Percentiles rank a stretch among this genome's conserved stretches.
Conservation (phyloP, 768 basidiomycete species). For the Pholiota microspora region DNA sequence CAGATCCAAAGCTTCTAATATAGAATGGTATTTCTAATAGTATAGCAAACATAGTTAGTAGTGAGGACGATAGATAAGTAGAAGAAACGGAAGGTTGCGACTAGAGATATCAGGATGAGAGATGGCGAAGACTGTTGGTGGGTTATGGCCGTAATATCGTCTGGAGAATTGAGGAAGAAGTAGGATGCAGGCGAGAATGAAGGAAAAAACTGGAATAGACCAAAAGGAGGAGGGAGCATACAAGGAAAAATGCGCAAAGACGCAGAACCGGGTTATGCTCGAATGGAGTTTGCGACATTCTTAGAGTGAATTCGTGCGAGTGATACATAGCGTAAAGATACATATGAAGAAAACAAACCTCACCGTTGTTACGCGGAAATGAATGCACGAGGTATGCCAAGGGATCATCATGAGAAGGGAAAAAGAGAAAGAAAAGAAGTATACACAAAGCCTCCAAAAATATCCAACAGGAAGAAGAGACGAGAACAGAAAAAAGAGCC, state of each 20-base stretch:
- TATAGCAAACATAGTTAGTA: neutral
- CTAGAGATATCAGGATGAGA: neutral
- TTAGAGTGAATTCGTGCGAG: neutral
- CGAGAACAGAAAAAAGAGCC: neutral
- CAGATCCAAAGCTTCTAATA: neutral
- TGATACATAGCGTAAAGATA: neutral
- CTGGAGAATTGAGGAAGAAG: neutral
- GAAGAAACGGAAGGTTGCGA: neutral
- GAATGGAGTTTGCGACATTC: neutral
- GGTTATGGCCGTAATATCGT: neutral
- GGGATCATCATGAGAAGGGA: neutral
- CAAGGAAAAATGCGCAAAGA: neutral
- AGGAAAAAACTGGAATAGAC: neutral
- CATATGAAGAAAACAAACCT: neutral
- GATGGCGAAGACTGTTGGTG: neutral
- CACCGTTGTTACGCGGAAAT: too few relatives aligned
- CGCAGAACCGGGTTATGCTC: neutral
- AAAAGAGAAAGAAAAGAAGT: neutral
- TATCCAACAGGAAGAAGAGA: neutral
- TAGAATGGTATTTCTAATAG: neutral
- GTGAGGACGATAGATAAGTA: neutral
- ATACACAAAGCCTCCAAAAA: neutral
- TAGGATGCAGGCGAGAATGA: neutral
- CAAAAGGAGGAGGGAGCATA: neutral
- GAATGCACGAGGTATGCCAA: neutral